These are phyloP conservation scores for Sporormia fimetaria DNA, from an alignment of 495 filamentous ascomycete species.

Conservation along the genomic window DNA sequence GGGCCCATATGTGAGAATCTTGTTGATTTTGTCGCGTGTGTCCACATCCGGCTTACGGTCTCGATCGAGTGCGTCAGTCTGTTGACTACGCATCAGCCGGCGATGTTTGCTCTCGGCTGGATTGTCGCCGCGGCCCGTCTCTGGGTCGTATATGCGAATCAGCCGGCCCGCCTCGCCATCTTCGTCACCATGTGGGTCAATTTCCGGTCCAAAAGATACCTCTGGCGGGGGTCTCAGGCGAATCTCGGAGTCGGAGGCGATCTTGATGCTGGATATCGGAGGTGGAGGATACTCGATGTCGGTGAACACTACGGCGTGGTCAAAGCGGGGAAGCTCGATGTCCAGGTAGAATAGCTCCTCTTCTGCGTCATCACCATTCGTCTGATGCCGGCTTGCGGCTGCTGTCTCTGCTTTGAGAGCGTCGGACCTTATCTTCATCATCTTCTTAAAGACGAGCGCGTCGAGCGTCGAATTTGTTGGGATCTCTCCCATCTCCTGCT, in stretches of 20 bases:
- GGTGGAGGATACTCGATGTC: slow-evolving; percentile 86
- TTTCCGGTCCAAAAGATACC: slow-evolving; percentile 71
- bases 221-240: slow-evolving; percentile 67
- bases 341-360: slow-evolving; percentile 62
- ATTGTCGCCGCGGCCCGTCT: slow-evolving; percentile 78
- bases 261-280: slow-evolving; percentile 57
- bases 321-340: slow-evolving; percentile 86
- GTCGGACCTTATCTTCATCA: slow-evolving; percentile 48
- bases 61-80: slow-evolving; percentile 84
- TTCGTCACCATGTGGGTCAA: slow-evolving; percentile 46
- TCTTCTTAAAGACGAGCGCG: slow-evolving; percentile 74
- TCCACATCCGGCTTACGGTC: slow-evolving; percentile 96
- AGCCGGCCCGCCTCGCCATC: slow-evolving; percentile 46
- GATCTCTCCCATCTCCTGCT: slow-evolving; percentile 96
- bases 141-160: slow-evolving; percentile 84
- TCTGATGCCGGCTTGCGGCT: slow-evolving; percentile 8
- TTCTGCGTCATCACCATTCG: slow-evolving; percentile 34
- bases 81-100: slow-evolving; percentile 76
- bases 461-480: slow-evolving; percentile 90
- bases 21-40: slow-evolving; percentile 83
- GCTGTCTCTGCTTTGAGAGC: slow-evolving; percentile 17
- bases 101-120: slow-evolving; percentile 94
- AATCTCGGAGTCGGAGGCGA: slow-evolving; percentile 51
- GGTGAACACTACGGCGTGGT: slow-evolving; percentile 90
- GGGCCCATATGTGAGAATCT: slow-evolving; percentile 83